Evolutionary conservation across 23 red algal genomes (phyloP), one percentile per base, ranked within the genome.

Genomic region (Gracilaria vermiculophylla): DNA sequence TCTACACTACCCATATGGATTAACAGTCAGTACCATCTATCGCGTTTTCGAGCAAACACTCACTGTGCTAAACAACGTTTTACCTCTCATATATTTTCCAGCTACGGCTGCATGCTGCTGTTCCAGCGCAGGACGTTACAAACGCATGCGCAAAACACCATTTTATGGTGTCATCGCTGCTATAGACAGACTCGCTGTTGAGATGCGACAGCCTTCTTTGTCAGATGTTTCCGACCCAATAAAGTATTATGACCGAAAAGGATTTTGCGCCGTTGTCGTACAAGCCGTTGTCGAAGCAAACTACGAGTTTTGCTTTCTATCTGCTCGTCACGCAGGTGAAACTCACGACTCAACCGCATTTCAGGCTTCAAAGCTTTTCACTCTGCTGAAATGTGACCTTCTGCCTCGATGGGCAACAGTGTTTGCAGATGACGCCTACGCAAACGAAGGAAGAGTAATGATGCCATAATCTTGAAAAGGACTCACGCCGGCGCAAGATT

Each of bases 221-320:
- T 5, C 35, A 27, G 80, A 69, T 0, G 1, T 47, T 24, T 15
- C 55, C 0, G 80, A 85, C 44, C 35, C 80, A 48, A 6, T 31
- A 45, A 85, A 85, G 36, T 49, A 85, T 35, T 85, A 69, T 15
- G 66, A 85, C 36, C 20, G 57, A 53, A 85, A 71, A 32, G 64
- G 39, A 17, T 1, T 85, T 27, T 85, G 13, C 50, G 80, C 80
- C 61, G 27, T 85, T 24, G 24, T 3, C 25, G 55, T 71, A 14
- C 80, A 85, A 53, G 61, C 57, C 20, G 3, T 2, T 12, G 80
- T 71, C 28, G 42, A 0, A 53, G 29, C 80, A 0, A 3, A 72
- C 58, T 85, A 85, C 56, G 48, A 53, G 62, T 85, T 85, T 69
- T 48, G 14, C 14, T 85, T 85, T 53, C 31, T 69, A 40, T 85